phyloP scores from a whole-genome alignment of 129 eudicot genomes.

The Lactuca saligna region DNA sequence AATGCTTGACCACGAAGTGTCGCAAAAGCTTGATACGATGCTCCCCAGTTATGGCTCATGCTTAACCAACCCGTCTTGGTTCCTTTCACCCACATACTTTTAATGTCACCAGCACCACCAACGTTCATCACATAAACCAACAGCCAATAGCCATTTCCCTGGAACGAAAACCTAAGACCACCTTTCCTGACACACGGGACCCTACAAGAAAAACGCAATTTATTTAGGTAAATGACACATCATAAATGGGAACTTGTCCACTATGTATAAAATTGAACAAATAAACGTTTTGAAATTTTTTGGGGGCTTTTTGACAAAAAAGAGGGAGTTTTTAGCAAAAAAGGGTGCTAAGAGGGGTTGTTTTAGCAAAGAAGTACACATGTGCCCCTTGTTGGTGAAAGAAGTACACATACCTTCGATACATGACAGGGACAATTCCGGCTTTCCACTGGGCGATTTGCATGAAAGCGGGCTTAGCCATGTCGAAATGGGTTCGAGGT shows the following conservation, averaged over 20 bases:
- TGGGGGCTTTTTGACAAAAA: too few relatives aligned
- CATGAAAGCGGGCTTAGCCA: constrained; percentile 93
- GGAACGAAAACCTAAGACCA: constrained; percentile 57
- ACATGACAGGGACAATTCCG: constrained; percentile 83
- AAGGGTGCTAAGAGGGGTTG: too few relatives aligned
- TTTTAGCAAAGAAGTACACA: too few relatives aligned
- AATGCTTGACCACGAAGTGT: constrained; percentile 65
- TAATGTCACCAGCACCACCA: constrained; percentile 85
- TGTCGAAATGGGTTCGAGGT: constrained; percentile 84
- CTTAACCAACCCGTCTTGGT: constrained; percentile 75
- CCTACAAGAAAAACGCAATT: constrained; percentile 30
- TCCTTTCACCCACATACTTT: constrained; percentile 83
- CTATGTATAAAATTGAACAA: too few relatives aligned
- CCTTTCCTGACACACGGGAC: constrained; percentile 68
- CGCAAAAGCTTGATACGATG: constrained; percentile 79
- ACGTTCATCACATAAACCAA: constrained; percentile 83
- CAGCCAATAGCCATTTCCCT: constrained; percentile 83
- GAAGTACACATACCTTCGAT: constrained; percentile 52
- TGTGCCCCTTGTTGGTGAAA: not conserved
- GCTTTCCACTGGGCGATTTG: constrained; percentile 78
- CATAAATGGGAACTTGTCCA: not conserved
- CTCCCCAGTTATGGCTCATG: constrained; percentile 99
- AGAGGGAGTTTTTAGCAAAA: too few relatives aligned
- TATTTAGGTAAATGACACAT: not conserved
- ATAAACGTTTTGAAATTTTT: too few relatives aligned